Conservation (phyloP, 176 grass and related monocot genomes). For the Eleusine indica region DNA sequence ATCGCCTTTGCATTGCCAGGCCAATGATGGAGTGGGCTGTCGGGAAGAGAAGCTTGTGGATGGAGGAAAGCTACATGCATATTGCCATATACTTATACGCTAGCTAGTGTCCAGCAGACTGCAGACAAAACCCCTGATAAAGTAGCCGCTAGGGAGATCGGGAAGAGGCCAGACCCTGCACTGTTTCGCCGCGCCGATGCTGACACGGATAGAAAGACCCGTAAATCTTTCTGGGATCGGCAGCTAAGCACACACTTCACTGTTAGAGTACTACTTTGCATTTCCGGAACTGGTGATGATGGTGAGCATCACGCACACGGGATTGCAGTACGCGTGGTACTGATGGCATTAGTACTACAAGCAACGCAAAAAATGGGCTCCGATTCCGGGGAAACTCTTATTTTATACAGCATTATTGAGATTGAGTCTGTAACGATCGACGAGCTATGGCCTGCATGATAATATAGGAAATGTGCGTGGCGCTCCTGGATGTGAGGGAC, state of each 20-base stretch:
- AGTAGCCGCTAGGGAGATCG: neutral
- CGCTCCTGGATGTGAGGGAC: neutral
- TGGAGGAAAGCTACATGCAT: neutral
- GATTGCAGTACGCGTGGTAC: neutral
- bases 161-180: neutral
- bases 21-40: conserved; percentile 6
- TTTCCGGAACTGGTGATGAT: neutral
- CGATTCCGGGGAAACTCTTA: neutral
- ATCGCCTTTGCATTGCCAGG: neutral
- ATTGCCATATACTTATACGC: neutral
- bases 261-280: neutral
- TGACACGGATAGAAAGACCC: neutral
- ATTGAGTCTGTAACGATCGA: neutral
- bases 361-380: neutral
- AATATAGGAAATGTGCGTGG: conserved; percentile 27
- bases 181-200: neutral
- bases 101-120: conserved; percentile 22
- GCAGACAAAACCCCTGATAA: conserved; percentile 17
- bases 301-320: neutral
- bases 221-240: neutral
- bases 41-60: conserved; percentile 14
- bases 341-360: neutral
- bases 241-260: conserved; percentile 1
- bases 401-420: neutral
- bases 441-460: neutral